Percentiles rank a stretch among this genome's conserved stretches.
phyloP scores from a whole-genome alignment of 176 grass and related monocot genomes.

The Elaeis guineensis region DNA sequence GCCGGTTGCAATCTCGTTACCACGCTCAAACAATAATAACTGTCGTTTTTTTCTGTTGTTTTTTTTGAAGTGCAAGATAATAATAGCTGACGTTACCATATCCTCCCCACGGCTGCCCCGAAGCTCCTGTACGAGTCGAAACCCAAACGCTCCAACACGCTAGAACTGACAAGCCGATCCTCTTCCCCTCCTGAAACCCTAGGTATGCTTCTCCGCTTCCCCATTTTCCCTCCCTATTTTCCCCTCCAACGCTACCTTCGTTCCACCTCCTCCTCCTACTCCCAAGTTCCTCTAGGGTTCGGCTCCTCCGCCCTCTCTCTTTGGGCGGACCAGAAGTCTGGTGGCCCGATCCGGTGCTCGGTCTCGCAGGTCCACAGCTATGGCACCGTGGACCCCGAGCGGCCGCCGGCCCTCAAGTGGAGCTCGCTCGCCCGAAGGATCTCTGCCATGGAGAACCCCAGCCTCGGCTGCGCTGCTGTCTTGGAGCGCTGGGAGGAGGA shows the following conservation, averaged over 20 bases:
- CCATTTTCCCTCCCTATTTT: neutral
- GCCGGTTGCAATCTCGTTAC: too few species aligned
- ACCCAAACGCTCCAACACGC: too few species aligned
- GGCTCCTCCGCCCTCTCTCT: neutral
- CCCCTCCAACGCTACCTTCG: conserved; percentile 3
- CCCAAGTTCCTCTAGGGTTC: neutral
- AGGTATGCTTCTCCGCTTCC: conserved; percentile 43
- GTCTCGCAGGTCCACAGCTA: conserved; percentile 65
- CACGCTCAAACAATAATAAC: too few species aligned
- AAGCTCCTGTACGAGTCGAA: too few species aligned
- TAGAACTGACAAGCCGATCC: too few species aligned
- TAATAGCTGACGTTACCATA: too few species aligned
- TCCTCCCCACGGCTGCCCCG: too few species aligned
- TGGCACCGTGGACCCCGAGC: conserved; percentile 60
- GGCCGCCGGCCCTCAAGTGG: conserved; percentile 40
- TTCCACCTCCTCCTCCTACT: neutral
- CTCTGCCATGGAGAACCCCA: conserved; percentile 17
- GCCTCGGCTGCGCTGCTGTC: conserved; percentile 21
- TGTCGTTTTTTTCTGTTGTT: too few species aligned
- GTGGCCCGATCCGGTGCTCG: neutral
- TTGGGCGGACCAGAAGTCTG: neutral
- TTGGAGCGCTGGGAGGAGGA: conserved; percentile 58
- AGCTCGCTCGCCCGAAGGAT: conserved; percentile 56
- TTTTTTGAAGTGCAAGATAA: too few species aligned
- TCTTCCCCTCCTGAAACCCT: neutral